A percentile compares a stretch with the other conserved stretches of the same genome.
phyloP scores from a whole-genome alignment of 768 basidiomycete genomes.

The Holtermanniella nyarrowii region DNA sequence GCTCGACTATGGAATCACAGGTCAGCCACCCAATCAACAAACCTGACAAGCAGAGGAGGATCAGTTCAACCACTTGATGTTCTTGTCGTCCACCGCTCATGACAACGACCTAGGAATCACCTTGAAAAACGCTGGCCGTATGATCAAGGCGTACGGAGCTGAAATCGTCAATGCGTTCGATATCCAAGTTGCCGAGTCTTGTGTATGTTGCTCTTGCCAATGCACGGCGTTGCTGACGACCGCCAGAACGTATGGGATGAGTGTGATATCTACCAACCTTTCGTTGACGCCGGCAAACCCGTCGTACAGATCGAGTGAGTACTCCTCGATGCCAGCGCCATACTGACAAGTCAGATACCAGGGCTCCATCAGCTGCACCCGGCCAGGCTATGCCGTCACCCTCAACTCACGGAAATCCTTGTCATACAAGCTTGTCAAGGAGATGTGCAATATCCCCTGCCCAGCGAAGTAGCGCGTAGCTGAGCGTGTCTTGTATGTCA shows the following conservation, averaged over 20 bases:
- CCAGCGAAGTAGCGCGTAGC: too few species aligned
- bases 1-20: too few species aligned
- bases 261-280: slow-evolving; percentile 19
- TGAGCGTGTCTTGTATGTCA: too few species aligned
- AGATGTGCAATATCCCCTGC: too few species aligned
- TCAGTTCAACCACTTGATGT: slow-evolving; percentile 19
- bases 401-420: too few species aligned
- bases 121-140: slow-evolving; percentile 19
- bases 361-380: neutral
- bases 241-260: slow-evolving; percentile 15
- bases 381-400: neutral
- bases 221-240: neutral
- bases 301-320: slow-evolving; percentile 24
- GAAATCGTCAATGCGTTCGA: too few species aligned
- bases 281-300: slow-evolving; percentile 22
- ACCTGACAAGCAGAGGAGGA: too few species aligned
- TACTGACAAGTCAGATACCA: neutral
- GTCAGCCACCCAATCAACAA: too few species aligned
- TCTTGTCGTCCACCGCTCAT: slow-evolving; percentile 15
- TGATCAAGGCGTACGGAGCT: too few species aligned
- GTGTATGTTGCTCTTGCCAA: too few species aligned
- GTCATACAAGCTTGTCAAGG: too few species aligned
- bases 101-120: slow-evolving; percentile 9
- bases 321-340: neutral
- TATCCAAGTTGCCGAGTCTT: too few species aligned